Conservation (phyloP, 371 early-diverging fungal species). For the Haplosporangium sp. region DNA sequence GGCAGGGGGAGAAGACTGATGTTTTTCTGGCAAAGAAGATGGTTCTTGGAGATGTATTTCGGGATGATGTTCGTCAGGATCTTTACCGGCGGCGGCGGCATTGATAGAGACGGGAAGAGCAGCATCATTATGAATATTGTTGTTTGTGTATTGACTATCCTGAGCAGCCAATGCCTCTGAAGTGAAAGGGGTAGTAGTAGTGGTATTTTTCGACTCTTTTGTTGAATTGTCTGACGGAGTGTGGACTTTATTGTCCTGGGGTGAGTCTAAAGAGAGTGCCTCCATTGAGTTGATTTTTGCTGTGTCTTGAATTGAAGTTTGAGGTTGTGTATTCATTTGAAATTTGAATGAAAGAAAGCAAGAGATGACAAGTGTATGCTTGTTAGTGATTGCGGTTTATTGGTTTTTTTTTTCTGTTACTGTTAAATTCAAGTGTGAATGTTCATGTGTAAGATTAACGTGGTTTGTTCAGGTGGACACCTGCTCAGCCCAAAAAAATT, state of each 20-base stretch:
- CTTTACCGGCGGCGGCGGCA: background rate
- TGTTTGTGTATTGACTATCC: background rate
- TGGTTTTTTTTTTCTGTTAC: too few relatives aligned
- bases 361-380: too few relatives aligned
- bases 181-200: background rate
- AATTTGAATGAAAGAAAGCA: background rate
- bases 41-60: conserved; percentile 10
- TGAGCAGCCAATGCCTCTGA: conserved; percentile 8
- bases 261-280: background rate
- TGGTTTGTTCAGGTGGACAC: background rate
- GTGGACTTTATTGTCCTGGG: background rate
- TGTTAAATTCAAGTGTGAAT: background rate
- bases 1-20: background rate
- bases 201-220: background rate
- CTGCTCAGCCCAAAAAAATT: background rate
- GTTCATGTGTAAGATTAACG: too few relatives aligned
- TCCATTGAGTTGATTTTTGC: background rate
- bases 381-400: background rate
- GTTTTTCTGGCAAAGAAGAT: background rate
- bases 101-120: conserved; percentile 1
- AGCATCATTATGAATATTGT: background rate
- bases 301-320: background rate
- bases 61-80: background rate
- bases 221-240: background rate
- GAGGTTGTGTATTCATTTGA: background rate